Evolutionary conservation across 1,284 basidiomycete genomes (phyloP), one percentile per base, ranked within the genome.

Genomic region (Ganoderma meredithae): DNA sequence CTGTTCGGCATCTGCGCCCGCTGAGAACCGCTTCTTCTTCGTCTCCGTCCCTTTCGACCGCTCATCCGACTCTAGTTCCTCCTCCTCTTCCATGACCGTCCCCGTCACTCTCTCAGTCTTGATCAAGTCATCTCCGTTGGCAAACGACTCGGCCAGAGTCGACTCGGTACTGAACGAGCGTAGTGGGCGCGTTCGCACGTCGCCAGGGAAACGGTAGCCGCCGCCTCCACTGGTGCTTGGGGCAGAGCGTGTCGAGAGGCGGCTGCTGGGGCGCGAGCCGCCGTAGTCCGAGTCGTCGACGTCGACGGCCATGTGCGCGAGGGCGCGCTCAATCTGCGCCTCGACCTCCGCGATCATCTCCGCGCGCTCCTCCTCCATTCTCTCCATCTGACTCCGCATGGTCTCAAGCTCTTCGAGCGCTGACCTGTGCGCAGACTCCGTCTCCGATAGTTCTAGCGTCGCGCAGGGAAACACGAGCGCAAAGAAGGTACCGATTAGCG

Each of bases 291-390:
- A 91, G 66, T 91, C 90, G 64, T 92, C 90, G 65, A 72, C 71
- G 40, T 66, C 64, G 67, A 94, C 89, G 19, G 92, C 89, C 92
- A 95, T 95, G 22, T 91, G 92, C 39, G 86, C 90, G 60, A 95
- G 83, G 2, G 94, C 93, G 67, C 90, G 85, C 78, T 95, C 93
- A 74, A 95, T 95, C 81, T 95, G 93, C 33, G 91, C 91, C 77
- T 95, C 93, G 31, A 95, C 93, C 80, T 95, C 93, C 15, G 91
- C 92, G 59, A 95, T 91, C 92, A 95, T 94, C 75, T 93, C 90
- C 43, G 90, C 87, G 63, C 94, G 91, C 78, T 95, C 93, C 71
- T 87, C 82, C 77, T 95, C 93, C 93, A 95, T 94, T 76, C 82
- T 88, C 65, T 93, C 91, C 92, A 95, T 95, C 7, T 86, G 87